Percentiles rank a stretch among this genome's conserved stretches.
phyloP scores from a whole-genome alignment of 441 rosid genomes.

The Syzygium syzygioides region DNA sequence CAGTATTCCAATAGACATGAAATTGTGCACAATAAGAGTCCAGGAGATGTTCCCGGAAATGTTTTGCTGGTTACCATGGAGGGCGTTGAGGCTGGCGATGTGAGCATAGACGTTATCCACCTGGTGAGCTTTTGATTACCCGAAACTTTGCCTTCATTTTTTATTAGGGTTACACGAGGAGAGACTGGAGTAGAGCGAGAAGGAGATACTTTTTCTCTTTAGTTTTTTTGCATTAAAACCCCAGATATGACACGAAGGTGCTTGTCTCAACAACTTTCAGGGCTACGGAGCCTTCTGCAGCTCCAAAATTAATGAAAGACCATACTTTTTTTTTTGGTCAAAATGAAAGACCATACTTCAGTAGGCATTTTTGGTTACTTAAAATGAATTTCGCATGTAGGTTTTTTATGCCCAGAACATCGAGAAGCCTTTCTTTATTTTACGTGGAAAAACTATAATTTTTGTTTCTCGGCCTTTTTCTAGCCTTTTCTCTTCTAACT shows the following conservation, averaged over 20 bases:
- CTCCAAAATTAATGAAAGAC: neutral
- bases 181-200: neutral
- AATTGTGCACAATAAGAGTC: conserved; percentile 96
- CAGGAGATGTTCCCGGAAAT: conserved; percentile 99
- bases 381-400: neutral
- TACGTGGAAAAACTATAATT: neutral
- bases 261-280: neutral
- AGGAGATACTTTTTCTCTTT: neutral
- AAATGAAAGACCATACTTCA: neutral
- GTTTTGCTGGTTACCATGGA: conserved; percentile 91
- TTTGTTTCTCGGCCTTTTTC: neutral
- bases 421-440: neutral
- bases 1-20: conserved; percentile 97
- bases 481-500: neutral
- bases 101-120: conserved; percentile 94
- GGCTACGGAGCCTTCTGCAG: neutral
- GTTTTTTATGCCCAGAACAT: neutral
- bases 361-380: neutral
- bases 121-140: conserved; percentile 45
- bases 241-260: neutral
- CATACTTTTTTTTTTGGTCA: neutral
- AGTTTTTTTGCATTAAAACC: neutral
- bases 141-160: neutral
- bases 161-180: neutral
- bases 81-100: conserved; percentile 95